Conservation (phyloP, 495 filamentous ascomycete genomes). For the Venustampulla echinocandica region DNA sequence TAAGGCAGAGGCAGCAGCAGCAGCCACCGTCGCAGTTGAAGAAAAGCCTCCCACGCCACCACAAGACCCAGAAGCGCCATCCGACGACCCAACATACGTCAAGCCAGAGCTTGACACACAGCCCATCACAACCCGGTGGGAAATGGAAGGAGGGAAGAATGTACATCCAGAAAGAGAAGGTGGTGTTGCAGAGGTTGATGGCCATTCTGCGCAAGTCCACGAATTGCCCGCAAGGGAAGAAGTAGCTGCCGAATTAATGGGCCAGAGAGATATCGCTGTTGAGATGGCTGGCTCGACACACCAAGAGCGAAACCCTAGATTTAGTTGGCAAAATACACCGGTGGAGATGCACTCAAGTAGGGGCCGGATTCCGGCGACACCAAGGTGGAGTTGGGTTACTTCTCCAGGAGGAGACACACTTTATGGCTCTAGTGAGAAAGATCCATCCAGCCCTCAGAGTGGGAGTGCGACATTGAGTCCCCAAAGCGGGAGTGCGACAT, state of each 20-base stretch:
- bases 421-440: not conserved
- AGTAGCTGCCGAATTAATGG: not conserved
- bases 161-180: not conserved
- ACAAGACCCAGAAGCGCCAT: not conserved
- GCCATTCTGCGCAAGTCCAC: not conserved
- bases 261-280: not conserved
- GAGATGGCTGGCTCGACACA: not conserved
- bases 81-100: not conserved
- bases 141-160: not conserved
- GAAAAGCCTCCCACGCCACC: not conserved
- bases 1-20: slow-evolving; percentile 1
- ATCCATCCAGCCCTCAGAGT: not conserved
- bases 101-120: not conserved
- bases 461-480: not conserved
- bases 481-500: not conserved
- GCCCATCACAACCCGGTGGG: not conserved
- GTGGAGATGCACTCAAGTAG: not conserved
- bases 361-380: too few relatives aligned
- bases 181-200: not conserved
- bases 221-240: not conserved
- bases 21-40: not conserved
- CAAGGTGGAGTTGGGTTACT: slow-evolving; percentile 2
- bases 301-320: not conserved
- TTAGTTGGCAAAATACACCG: not conserved
- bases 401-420: not conserved